These are phyloP conservation scores for Tulasnella sp. DNA, from an alignment of 768 basidiomycete species.

Conservation along the genomic window DNA sequence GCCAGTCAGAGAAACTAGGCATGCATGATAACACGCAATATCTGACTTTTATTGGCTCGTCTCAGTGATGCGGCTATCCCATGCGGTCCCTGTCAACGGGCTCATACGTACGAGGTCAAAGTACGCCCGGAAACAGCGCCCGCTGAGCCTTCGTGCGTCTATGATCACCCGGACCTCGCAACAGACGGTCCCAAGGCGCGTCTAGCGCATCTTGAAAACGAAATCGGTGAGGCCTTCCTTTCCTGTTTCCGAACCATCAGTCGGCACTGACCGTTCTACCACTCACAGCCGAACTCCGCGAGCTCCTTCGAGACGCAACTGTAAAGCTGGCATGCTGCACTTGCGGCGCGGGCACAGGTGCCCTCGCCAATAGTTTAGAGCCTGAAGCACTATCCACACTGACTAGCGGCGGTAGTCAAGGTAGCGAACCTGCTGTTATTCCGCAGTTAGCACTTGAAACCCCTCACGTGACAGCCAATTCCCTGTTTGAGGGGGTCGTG, in stretches of 20 bases:
- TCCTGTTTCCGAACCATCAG: background rate
- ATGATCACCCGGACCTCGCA: conserved; percentile 7
- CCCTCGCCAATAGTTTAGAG: too few relatives aligned
- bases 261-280: background rate
- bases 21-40: background rate
- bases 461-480: background rate
- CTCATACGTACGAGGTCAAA: conserved; percentile 16
- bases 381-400: background rate
- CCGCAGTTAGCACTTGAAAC: too few relatives aligned
- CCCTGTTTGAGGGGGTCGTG: background rate
- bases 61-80: conserved; percentile 18
- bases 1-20: background rate
- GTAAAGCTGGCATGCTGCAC: background rate
- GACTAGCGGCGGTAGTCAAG: background rate
- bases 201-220: background rate
- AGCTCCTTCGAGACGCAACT: background rate
- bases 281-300: background rate
- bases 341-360: background rate
- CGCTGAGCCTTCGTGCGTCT: background rate
- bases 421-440: background rate
- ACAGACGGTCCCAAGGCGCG: background rate
- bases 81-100: background rate
- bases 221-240: background rate
- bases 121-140: background rate
- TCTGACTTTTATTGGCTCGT: background rate